A percentile compares a stretch with the other conserved stretches of the same genome.
Conservation (phyloP, 2,329 filamentous ascomycete genomes). For the Penicillium crustosum region DNA sequence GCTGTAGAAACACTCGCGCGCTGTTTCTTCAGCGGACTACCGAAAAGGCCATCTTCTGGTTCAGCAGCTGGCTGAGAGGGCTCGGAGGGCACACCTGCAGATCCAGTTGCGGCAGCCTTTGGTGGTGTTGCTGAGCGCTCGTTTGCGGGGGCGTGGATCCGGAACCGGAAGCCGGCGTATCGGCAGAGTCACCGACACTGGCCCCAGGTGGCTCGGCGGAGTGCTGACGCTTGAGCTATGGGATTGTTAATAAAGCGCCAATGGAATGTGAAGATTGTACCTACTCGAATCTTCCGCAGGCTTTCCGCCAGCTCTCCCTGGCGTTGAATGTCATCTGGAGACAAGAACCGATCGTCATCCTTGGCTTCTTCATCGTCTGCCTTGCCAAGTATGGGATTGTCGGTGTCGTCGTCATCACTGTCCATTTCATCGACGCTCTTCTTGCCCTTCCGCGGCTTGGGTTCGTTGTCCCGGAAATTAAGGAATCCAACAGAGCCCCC, state of each 20-base stretch:
- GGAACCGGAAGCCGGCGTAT: constrained; percentile 39
- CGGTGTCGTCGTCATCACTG: constrained; percentile 68
- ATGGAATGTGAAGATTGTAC: constrained; percentile 18
- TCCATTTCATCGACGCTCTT: constrained; percentile 69
- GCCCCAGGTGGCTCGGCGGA: constrained; percentile 57
- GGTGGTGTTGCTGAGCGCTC: constrained; percentile 41
- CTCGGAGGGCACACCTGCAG: constrained; percentile 18
- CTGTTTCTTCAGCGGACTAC: constrained; percentile 50
- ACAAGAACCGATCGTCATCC: constrained; percentile 50
- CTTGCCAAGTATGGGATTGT: constrained; percentile 62
- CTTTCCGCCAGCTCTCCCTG: constrained; percentile 64
- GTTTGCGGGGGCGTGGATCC: constrained; percentile 38
- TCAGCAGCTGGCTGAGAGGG: constrained; percentile 24
- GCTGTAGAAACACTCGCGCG: constrained; percentile 47
- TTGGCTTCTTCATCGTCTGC: constrained; percentile 60
- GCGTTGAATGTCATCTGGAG: constrained; percentile 60
- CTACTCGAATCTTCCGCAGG: constrained; percentile 65
- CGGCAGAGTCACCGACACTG: constrained; percentile 36
- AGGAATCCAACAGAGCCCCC: constrained; percentile 89
- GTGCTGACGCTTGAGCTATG: constrained; percentile 65
- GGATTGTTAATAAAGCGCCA: constrained; percentile 12
- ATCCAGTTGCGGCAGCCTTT: constrained; percentile 20
- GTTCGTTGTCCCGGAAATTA: constrained; percentile 73
- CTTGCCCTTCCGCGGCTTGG: constrained; percentile 56
- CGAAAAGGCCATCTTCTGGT: constrained; percentile 39